phyloP scores from a whole-genome alignment of 108 stramenopile genomes.

The Cyclotella distinguenda region DNA sequence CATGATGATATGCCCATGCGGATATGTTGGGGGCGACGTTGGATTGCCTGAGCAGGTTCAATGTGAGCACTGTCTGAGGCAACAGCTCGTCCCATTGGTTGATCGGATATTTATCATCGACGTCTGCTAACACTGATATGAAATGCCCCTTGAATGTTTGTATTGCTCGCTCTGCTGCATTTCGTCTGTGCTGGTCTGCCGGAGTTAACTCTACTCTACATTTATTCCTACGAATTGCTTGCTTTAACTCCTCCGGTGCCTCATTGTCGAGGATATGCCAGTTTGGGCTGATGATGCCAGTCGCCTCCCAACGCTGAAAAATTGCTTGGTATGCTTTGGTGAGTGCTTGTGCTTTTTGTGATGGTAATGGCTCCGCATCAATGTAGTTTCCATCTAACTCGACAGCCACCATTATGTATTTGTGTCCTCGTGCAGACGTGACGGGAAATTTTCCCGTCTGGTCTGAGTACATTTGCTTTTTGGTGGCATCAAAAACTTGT shows the following conservation, averaged over 20 bases:
- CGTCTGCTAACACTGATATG: conserved; percentile 37
- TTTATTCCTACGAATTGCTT: conserved; percentile 11
- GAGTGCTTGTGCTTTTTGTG: conserved; percentile 7
- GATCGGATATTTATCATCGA: conserved; percentile 18
- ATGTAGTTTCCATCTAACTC: conserved; percentile 30
- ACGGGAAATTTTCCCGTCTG: conserved; percentile 23
- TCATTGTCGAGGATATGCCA: conserved; percentile 26
- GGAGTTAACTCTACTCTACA: conserved; percentile 39
- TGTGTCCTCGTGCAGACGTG: conserved; percentile 1
- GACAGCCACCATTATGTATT: conserved; percentile 13
- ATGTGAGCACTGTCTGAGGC: conserved; percentile 19
- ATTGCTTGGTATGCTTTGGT: conserved; percentile 13
- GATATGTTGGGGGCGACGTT: conserved; percentile 38
- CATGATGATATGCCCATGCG: conserved; percentile 16
- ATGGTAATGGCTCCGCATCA: conserved; percentile 16
- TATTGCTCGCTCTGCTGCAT: conserved; percentile 59
- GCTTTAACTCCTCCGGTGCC: conserved; percentile 9
- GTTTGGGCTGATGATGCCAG: conserved; percentile 1
- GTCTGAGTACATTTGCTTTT: conserved; percentile 41
- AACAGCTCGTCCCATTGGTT: conserved; percentile 9
- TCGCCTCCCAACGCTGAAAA: conserved; percentile 10
- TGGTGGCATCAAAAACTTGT: conserved; percentile 8
- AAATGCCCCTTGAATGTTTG: conserved; percentile 61
- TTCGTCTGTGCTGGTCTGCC: conserved; percentile 32
- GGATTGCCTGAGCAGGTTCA: conserved; percentile 37